phyloP scores from a whole-genome alignment of 2,329 filamentous ascomycete species.

The Sordariomycetes sp. region DNA sequence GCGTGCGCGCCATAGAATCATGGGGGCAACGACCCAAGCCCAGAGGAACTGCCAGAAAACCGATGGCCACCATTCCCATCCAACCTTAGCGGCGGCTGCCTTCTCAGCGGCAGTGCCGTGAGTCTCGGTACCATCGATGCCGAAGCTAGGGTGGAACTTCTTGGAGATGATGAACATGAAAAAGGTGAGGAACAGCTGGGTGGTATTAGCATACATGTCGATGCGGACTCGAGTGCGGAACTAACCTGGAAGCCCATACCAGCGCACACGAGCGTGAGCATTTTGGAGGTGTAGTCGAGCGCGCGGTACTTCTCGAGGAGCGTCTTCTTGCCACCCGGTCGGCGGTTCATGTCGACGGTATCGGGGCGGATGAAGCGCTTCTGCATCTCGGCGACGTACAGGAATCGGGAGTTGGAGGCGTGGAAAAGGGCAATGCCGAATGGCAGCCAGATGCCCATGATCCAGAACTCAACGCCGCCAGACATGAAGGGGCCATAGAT shows the following conservation, averaged over 20 bases:
- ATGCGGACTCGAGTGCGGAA: neutral
- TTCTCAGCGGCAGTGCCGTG: conserved; percentile 42
- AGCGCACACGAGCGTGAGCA: conserved; percentile 38
- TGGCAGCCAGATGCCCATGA: conserved; percentile 56
- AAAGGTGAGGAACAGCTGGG: conserved; percentile 46
- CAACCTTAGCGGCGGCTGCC: conserved; percentile 32
- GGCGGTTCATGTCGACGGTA: neutral
- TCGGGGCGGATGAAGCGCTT: conserved; percentile 13
- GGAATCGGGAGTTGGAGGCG: conserved; percentile 50
- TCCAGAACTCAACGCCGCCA: conserved; percentile 48
- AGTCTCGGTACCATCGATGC: conserved; percentile 53
- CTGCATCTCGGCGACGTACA: conserved; percentile 46
- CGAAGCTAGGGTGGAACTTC: conserved; percentile 54
- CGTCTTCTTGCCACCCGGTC: conserved; percentile 11
- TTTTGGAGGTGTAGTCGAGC: conserved; percentile 37
- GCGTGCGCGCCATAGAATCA: conserved; percentile 49
- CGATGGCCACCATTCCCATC: conserved; percentile 63
- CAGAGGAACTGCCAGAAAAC: conserved; percentile 54
- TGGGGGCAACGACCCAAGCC: conserved; percentile 50
- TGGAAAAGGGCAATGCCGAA: conserved; percentile 58
- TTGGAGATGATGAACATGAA: conserved; percentile 54
- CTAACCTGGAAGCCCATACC: conserved; percentile 49
- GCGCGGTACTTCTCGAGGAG: conserved; percentile 25
- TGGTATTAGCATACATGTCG: neutral
- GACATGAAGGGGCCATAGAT: conserved; percentile 27